phyloP scores from a whole-genome alignment of 2,329 filamentous ascomycete species.

The Passalora sequoiae region DNA sequence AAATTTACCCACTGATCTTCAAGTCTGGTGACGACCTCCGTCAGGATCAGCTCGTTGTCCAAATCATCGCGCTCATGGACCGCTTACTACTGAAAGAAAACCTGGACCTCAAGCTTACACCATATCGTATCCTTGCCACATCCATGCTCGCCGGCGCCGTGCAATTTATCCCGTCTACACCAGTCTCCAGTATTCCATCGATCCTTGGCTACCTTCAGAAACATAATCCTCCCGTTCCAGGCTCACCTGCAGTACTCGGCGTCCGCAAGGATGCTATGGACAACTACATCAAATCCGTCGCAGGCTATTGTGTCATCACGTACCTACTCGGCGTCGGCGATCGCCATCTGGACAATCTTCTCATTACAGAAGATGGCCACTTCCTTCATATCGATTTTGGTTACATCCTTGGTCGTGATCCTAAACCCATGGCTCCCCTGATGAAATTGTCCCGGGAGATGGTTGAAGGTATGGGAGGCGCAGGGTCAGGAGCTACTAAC shows the following conservation, averaged over 20 bases:
- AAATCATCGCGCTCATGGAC: slow-evolving; percentile 97
- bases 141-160: slow-evolving; percentile 83
- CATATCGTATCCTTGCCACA: slow-evolving; percentile 93
- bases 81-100: slow-evolving; percentile 93
- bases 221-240: slow-evolving; percentile 86
- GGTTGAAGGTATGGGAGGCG: slow-evolving; percentile 97
- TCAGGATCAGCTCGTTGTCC: slow-evolving; percentile 94
- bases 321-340: slow-evolving; percentile 96
- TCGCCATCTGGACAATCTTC: slow-evolving; percentile 88
- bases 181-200: slow-evolving; percentile 70
- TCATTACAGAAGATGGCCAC: slow-evolving; percentile 81
- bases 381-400: slow-evolving; percentile 99
- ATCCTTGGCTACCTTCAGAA: slow-evolving; percentile 77
- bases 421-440: slow-evolving; percentile 91
- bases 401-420: slow-evolving; percentile 93
- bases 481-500: too few species aligned
- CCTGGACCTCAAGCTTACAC: slow-evolving; percentile 86
- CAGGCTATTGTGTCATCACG: slow-evolving; percentile 96
- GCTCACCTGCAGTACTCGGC: slow-evolving; percentile 65
- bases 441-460: slow-evolving; percentile 98
- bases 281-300: slow-evolving; percentile 90
- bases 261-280: slow-evolving; percentile 90
- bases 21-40: slow-evolving; percentile 87
- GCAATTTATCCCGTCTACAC: slow-evolving; percentile 81
- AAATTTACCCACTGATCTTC: slow-evolving; percentile 88